Evolutionary conservation across 2,329 filamentous ascomycete species (phyloP).

Genomic region (Penicillium sp.): DNA sequence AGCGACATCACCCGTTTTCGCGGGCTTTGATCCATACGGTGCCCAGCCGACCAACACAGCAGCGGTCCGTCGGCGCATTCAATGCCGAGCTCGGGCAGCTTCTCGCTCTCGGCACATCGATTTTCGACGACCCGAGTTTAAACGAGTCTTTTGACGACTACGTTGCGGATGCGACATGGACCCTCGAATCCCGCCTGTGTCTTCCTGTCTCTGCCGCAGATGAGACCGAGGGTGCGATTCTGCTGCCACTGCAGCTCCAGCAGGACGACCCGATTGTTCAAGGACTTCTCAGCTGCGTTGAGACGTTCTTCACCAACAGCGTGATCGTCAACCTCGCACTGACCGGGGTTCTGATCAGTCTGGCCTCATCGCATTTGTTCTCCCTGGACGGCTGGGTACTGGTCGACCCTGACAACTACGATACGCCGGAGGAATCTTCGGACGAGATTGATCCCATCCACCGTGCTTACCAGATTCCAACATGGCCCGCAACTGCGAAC

Average conservation of each 20-base stretch:
- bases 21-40: slow-evolving; percentile 58
- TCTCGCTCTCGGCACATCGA: slow-evolving; percentile 34
- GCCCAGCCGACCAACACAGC: slow-evolving; percentile 34
- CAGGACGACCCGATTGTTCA: slow-evolving; percentile 57
- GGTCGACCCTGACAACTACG: slow-evolving; percentile 63
- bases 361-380: slow-evolving; percentile 80
- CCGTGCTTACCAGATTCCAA: slow-evolving; percentile 41
- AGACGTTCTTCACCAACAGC: slow-evolving; percentile 81
- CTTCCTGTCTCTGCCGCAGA: slow-evolving; percentile 30
- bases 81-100: slow-evolving; percentile 41
- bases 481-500: slow-evolving; percentile 47
- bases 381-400: slow-evolving; percentile 87
- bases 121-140: slow-evolving; percentile 37
- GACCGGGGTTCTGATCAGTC: slow-evolving; percentile 74
- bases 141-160: slow-evolving; percentile 44
- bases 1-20: slow-evolving; percentile 83
- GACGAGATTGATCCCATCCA: slow-evolving; percentile 27
- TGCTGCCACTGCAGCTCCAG: slow-evolving; percentile 61
- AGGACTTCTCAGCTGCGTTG: slow-evolving; percentile 56
- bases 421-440: slow-evolving; percentile 28
- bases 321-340: slow-evolving; percentile 86
- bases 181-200: slow-evolving; percentile 39
- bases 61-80: slow-evolving; percentile 37
- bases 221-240: slow-evolving; percentile 48
- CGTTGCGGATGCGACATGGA: slow-evolving; percentile 51